Evolutionary conservation across 352 stramenopile species (phyloP), one percentile per base, ranked within the genome.

Genomic region (Elongisporangium senticosum): DNA sequence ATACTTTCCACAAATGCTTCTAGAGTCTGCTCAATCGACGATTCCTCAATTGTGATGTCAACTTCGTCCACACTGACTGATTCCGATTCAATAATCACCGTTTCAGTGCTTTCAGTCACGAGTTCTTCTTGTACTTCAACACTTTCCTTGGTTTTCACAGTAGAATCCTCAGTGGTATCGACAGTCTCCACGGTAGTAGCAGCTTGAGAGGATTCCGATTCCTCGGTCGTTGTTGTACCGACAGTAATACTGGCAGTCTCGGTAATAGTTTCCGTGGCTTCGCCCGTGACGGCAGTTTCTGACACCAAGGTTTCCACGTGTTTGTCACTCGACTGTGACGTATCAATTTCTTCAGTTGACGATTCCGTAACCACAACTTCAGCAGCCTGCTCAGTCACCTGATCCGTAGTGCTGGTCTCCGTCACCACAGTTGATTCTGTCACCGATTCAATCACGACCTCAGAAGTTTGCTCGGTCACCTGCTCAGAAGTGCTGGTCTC

Each of bases 401-500:
- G 4, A 37, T 5, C 7, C 8, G 4, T 15, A 28, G 33, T 50
- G 17, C 22, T 43, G 20, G 7, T 62, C 51, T 7, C 40, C 2
- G 49, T 55, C 22, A 5, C 11, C n/a, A 21, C 13, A 10, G 48
- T 28, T 14, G 48, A 23, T 52, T 22, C 17, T 11, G 15, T 23
- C 17, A 8, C 8, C 11, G 48, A 28, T 21, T 23, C 23, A 23
- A 14, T 23, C 19, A 23, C 48, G 13, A 21, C 19, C 11, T 28
- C 24, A 26, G 23, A 65, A 15, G 43, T n/a, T 33, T 56, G 51
- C 17, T n/a, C 15, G 15, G 69, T 74, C 49, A 67, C 71, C 54
- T 74, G 71, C n/a, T 63, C 58, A 39, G 69, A 74, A 22, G 55
- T 56, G 52, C 69, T 13, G 28, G 28, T 39, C 28, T 39, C 28